Conservation (phyloP, 164 flowering plant species). For the Santalum album region DNA sequence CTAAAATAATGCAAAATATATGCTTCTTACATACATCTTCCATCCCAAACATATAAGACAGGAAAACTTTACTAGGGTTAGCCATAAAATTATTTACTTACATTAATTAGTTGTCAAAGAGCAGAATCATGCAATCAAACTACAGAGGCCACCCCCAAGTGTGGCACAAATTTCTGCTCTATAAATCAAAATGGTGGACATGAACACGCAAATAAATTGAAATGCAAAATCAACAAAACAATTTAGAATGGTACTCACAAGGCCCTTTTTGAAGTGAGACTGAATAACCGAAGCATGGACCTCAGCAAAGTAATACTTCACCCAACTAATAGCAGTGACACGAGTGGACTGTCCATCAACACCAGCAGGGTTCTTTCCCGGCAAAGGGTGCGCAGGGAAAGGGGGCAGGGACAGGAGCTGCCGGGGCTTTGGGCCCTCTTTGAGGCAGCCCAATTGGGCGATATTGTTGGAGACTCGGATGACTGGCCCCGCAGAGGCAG, state of each 20-base stretch:
- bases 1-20: no score
- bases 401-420: constrained; percentile 83
- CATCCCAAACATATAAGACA: no score
- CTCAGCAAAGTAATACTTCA: constrained; percentile 72
- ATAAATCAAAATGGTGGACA: no score
- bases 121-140: no score
- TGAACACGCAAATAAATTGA: neutral
- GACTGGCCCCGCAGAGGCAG: constrained; percentile 27
- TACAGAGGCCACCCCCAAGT: no score
- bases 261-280: constrained; percentile 72
- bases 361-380: constrained; percentile 26
- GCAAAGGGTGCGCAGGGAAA: constrained; percentile 58
- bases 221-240: neutral
- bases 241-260: constrained; percentile 32
- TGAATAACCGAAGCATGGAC: constrained; percentile 38
- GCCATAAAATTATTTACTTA: no score
- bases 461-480: constrained; percentile 65
- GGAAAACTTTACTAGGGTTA: no score
- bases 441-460: constrained; percentile 43
- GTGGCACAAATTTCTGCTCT: no score
- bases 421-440: constrained; percentile 54
- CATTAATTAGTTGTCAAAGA: no score
- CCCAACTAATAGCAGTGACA: constrained; percentile 77
- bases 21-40: no score
- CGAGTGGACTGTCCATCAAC: constrained; percentile 14